Conservation (phyloP, 495 filamentous ascomycete genomes). For the Aspergillus saccharolyticus region DNA sequence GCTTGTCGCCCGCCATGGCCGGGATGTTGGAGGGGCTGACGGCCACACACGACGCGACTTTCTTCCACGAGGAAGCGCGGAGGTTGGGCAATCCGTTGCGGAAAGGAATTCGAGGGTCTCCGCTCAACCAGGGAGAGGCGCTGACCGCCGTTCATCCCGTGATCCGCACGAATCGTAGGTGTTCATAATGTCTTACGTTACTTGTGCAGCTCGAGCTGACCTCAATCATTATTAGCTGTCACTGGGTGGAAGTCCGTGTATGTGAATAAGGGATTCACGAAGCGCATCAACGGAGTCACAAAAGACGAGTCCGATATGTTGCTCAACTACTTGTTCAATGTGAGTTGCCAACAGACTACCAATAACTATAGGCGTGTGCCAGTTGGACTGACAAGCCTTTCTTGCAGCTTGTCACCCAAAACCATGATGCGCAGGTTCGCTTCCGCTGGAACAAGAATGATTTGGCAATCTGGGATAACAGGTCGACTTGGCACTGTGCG, state of each 20-base stretch:
- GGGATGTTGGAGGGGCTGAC: conserved; percentile 63
- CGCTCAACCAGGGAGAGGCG: conserved; percentile 57
- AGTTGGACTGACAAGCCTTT: not conserved
- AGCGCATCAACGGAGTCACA: conserved; percentile 56
- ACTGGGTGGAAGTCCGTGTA: conserved; percentile 76
- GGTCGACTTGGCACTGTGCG: conserved; percentile 62
- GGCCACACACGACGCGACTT: conserved; percentile 51
- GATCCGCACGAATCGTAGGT: conserved; percentile 61
- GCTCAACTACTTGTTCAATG: conserved; percentile 42
- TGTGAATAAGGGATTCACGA: conserved; percentile 56
- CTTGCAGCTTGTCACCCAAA: conserved; percentile 53
- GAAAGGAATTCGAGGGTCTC: conserved; percentile 29
- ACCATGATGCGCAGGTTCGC: conserved; percentile 71
- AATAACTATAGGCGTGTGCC: conserved; percentile 41
- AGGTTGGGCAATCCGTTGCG: conserved; percentile 24
- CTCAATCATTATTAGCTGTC: conserved; percentile 37
- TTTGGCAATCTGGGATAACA: conserved; percentile 75
- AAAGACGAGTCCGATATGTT: conserved; percentile 32
- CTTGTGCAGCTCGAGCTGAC: not conserved
- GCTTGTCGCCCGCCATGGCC: conserved; percentile 57
- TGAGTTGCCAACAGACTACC: conserved; percentile 1
- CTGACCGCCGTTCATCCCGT: conserved; percentile 65
- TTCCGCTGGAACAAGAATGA: conserved; percentile 58
- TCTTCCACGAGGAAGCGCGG: conserved; percentile 42
- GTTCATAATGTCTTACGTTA: conserved; percentile 26